These are phyloP conservation scores for Talaromyces piceae DNA, from an alignment of 2,329 filamentous ascomycete genomes.

Conservation along the genomic window DNA sequence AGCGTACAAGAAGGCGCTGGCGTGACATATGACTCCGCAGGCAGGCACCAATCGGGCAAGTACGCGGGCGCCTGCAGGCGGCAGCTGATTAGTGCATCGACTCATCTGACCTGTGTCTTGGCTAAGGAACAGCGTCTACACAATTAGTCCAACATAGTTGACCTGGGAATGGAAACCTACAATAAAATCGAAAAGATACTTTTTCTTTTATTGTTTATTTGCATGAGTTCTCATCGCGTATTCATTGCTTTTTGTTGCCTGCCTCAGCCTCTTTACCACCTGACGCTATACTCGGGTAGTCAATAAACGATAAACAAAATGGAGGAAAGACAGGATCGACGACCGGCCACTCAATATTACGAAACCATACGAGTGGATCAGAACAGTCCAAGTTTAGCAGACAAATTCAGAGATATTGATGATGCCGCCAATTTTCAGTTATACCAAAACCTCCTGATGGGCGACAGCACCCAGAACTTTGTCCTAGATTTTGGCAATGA, in stretches of 20 bases:
- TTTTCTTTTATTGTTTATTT: too few relatives aligned
- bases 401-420: slow-evolving; percentile 33
- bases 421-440: slow-evolving; percentile 23
- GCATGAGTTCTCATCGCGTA: too few relatives aligned
- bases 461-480: slow-evolving; percentile 31
- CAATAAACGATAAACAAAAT: neutral
- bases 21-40: neutral
- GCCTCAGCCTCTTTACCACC: neutral
- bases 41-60: neutral
- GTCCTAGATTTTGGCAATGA: slow-evolving; percentile 38
- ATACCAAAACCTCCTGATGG: slow-evolving; percentile 22
- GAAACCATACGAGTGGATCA: slow-evolving; percentile 8
- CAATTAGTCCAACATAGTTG: neutral
- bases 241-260: neutral
- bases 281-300: neutral
- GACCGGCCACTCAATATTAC: slow-evolving; percentile 25
- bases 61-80: slow-evolving; percentile 4
- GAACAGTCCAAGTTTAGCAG: neutral
- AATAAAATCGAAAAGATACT: too few relatives aligned
- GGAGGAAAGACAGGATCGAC: neutral
- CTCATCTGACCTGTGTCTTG: slow-evolving; percentile 10
- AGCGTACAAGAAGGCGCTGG: neutral
- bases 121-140: neutral
- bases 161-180: neutral
- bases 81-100: slow-evolving; percentile 3